These are phyloP conservation scores for Amanita rubescens DNA, from an alignment of 768 basidiomycete species.

Conservation along the genomic window DNA sequence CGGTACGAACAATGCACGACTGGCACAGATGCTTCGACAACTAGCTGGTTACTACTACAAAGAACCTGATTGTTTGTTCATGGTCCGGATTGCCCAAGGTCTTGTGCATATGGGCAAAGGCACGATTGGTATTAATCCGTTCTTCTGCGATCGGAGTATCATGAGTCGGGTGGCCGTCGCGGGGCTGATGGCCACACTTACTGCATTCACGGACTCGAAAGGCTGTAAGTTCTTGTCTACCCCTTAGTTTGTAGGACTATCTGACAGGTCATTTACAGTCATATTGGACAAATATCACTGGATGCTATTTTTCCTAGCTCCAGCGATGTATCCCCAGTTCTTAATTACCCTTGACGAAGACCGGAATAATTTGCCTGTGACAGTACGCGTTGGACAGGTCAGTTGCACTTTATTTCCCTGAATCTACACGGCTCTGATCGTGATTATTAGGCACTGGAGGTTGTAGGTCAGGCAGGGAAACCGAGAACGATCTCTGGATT, in stretches of 20 bases:
- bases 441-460: constrained; percentile 74
- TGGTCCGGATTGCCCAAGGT: constrained; percentile 93
- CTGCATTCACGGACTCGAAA: constrained; percentile 92
- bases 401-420: constrained; percentile 13
- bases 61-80: constrained; percentile 93
- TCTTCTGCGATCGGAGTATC: constrained; percentile 87
- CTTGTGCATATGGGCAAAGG: constrained; percentile 99
- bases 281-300: constrained; percentile 94
- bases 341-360: constrained; percentile 94
- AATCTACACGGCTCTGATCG: constrained; percentile 2
- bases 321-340: constrained; percentile 98
- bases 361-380: constrained; percentile 77
- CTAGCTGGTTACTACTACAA: constrained; percentile 98
- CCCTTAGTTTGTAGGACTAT: neutral
- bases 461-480: constrained; percentile 96
- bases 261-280: constrained; percentile 42
- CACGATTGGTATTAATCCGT: constrained; percentile 93
- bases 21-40: constrained; percentile 96
- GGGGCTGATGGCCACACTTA: constrained; percentile 79
- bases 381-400: constrained; percentile 91
- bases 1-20: constrained; percentile 96
- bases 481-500: constrained; percentile 95
- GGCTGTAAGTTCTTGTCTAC: constrained; percentile 55
- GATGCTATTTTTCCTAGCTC: constrained; percentile 96
- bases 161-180: constrained; percentile 88